Base-by-base conservation (phyloP, 306 rosid genomes). In the Cyamopsis tetragonoloba region DNA sequence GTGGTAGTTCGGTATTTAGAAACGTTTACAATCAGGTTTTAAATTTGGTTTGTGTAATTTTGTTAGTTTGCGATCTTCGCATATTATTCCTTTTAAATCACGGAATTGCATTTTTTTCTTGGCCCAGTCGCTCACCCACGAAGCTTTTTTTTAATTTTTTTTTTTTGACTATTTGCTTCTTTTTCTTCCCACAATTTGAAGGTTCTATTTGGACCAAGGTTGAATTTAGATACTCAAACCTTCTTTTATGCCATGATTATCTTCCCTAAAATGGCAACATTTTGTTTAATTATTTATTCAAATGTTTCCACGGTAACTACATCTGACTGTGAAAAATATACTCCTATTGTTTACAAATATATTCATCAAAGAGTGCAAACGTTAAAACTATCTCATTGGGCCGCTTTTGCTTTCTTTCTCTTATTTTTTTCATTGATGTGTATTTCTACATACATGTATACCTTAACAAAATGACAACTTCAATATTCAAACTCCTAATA, bases 121-220 rank as follows among this genome's bases (percentile, higher is more conserved):
- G 73, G 70, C 51, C 69, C 76, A 71, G 39, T 60, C 75, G 72
- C 72, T 81, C 75, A 75, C 81, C 57, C 62, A 62, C 19, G 22
- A n/a, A 18, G 27, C 3, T 24, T 22, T 32, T 11, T 24, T 14
- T 14, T 22, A 20, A 6, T 7, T 14, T 2, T 54, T 13, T n/a
- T n/a, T n/a, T n/a, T n/a, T n/a, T n/a, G n/a, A n/a, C n/a, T n/a
- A n/a, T n/a, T n/a, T n/a, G n/a, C n/a, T n/a, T n/a, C n/a, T n/a
- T n/a, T n/a, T n/a, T n/a, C n/a, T n/a, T n/a, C 17, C 4, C 66
- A 57, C 59, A 58, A 6, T 37, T 63, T 63, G 14, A 64, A 61
- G 23, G 34, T 15, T 0, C 17, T 20, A 8, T 53, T 68, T 35
- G 30, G 18, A 35, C 65, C n/a, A 10, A 18, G 8, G 24, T 14